phyloP scores from a whole-genome alignment of 495 filamentous ascomycete species.

The Neurospora terricola region DNA sequence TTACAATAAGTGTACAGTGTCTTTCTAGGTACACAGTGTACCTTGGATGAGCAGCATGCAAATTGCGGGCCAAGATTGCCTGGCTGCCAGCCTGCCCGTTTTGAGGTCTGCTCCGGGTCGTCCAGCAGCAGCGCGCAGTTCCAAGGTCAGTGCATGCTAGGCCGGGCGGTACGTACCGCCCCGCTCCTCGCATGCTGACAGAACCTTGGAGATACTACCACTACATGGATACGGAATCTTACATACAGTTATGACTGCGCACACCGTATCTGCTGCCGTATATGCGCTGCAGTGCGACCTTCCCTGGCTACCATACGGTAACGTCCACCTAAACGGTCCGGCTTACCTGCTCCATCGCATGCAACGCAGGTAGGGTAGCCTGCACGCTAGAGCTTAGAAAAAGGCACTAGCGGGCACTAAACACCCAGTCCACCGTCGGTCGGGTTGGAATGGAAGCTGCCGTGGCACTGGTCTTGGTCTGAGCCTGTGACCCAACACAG shows the following conservation, averaged over 20 bases:
- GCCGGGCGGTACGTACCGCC: neutral
- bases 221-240: neutral
- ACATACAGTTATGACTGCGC: neutral
- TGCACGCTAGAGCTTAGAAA: neutral
- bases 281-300: neutral
- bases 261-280: neutral
- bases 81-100: neutral
- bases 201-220: neutral
- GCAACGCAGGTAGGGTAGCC: neutral
- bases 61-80: neutral
- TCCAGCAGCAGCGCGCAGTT: neutral
- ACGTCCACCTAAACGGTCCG: neutral
- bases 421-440: neutral
- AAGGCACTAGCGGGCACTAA: neutral
- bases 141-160: neutral
- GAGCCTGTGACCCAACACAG: slow-evolving; percentile 19
- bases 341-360: neutral
- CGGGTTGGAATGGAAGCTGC: neutral
- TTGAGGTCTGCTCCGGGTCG: neutral
- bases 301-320: neutral
- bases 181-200: neutral
- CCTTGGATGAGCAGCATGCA: neutral
- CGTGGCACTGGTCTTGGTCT: neutral
- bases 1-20: neutral
- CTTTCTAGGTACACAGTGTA: neutral